Conservation (phyloP, 176 grass and related monocot genomes). For the Thinopyrum elongatum region DNA sequence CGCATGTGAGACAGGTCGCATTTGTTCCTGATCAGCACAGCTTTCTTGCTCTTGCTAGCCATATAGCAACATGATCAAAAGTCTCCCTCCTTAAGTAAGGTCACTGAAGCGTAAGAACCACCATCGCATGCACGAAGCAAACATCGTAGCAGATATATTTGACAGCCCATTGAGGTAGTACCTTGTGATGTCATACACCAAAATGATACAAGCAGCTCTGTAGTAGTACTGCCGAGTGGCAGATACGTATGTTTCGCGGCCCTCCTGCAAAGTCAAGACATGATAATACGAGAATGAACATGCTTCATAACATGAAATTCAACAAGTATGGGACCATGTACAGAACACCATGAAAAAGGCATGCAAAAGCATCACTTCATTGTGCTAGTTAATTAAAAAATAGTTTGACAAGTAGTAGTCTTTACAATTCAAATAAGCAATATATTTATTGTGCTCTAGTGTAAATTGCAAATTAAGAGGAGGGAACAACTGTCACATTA, state of each 20-base stretch:
- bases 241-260: slow-evolving; percentile 50
- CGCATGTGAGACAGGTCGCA: slow-evolving; percentile 61
- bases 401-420: not conserved
- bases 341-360: not conserved
- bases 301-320: not conserved
- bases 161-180: not conserved
- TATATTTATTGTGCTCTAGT: not conserved
- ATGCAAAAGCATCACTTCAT: not conserved
- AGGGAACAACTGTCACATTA: not conserved
- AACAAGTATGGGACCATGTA: not conserved
- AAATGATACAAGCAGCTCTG: slow-evolving; percentile 55
- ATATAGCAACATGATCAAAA: slow-evolving; percentile 62
- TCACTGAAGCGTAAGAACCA: not conserved
- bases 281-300: slow-evolving; percentile 12
- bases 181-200: slow-evolving; percentile 76
- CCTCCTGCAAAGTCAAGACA: slow-evolving; percentile 39
- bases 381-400: not conserved
- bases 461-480: not conserved
- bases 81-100: slow-evolving; percentile 57
- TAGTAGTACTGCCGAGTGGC: slow-evolving; percentile 49
- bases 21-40: slow-evolving; percentile 64
- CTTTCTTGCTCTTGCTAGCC: slow-evolving; percentile 62
- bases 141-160: not conserved
- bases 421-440: not conserved
- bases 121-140: not conserved